Conservation (phyloP, 495 filamentous ascomycete genomes). For the Neurospora sublineolata region DNA sequence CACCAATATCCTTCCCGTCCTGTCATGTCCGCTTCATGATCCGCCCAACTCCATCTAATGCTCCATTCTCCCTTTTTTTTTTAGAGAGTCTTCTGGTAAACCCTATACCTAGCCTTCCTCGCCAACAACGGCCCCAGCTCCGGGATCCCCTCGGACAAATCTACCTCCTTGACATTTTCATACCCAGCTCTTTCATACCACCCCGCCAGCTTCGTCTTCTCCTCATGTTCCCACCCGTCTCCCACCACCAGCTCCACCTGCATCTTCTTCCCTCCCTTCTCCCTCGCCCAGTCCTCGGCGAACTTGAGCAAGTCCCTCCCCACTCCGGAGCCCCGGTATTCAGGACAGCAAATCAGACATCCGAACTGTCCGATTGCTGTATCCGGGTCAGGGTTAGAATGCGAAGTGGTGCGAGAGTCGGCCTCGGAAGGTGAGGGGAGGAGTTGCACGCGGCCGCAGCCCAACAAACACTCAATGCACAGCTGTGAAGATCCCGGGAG, state of each 20-base stretch:
- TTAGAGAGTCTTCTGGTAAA: constrained; percentile 1
- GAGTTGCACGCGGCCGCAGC: neutral
- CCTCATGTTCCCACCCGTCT: neutral
- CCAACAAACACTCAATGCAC: neutral
- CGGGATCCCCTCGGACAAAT: neutral
- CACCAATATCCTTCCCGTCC: neutral
- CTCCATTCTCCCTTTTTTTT: neutral
- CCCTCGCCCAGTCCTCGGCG: neutral
- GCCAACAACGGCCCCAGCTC: neutral
- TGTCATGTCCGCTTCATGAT: neutral
- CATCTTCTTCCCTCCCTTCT: neutral
- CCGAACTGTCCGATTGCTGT: constrained; percentile 1
- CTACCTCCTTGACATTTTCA: neutral
- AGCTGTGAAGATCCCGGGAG: neutral
- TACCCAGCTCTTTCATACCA: constrained; percentile 6
- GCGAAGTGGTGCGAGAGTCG: too few relatives aligned
- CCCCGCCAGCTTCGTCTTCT: neutral
- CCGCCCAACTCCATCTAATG: neutral
- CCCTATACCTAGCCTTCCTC: neutral
- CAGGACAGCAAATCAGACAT: neutral
- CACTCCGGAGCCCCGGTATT: neutral
- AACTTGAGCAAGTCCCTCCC: neutral
- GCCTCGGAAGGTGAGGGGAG: neutral
- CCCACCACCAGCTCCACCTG: constrained; percentile 1
- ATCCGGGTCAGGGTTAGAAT: too few relatives aligned